These are phyloP conservation scores for Globisporangium nunn DNA, from an alignment of 352 stramenopile species.

Conservation along the genomic window DNA sequence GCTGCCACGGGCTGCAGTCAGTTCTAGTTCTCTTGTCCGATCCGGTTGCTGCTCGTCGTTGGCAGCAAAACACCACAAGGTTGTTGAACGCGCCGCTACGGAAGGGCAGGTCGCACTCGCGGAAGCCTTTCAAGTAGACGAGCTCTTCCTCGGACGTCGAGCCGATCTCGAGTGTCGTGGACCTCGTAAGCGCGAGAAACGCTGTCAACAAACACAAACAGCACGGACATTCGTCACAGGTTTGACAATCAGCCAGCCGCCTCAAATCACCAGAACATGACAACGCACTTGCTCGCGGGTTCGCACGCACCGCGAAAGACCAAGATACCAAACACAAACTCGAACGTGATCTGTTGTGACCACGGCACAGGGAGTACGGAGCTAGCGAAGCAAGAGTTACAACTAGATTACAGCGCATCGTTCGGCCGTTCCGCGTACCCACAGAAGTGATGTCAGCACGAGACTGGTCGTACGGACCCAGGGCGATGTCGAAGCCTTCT, in stretches of 20 bases:
- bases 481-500: not conserved
- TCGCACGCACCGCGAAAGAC: conserved; percentile 29
- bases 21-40: no score
- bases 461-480: not conserved
- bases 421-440: not conserved
- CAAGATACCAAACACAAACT: conserved; percentile 18
- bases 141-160: conserved; percentile 36
- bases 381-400: not conserved
- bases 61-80: conserved; percentile 33
- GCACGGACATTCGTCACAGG: not conserved
- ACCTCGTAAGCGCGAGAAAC: conserved; percentile 47
- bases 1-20: conserved; percentile 14
- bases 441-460: not conserved
- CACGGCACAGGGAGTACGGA: not conserved
- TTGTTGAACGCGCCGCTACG: conserved; percentile 35
- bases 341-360: conserved; percentile 4
- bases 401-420: not conserved
- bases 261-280: no score
- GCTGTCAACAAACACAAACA: conserved; percentile 10
- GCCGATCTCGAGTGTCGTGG: conserved; percentile 68
- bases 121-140: conserved; percentile 52
- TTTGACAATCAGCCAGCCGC: not conserved
- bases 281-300: no score
- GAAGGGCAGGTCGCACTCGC: conserved; percentile 70
- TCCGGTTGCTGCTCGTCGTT: not conserved